These are phyloP conservation scores for Nicotiana otophora DNA, from an alignment of 257 asterid species.

Conservation along the genomic window DNA sequence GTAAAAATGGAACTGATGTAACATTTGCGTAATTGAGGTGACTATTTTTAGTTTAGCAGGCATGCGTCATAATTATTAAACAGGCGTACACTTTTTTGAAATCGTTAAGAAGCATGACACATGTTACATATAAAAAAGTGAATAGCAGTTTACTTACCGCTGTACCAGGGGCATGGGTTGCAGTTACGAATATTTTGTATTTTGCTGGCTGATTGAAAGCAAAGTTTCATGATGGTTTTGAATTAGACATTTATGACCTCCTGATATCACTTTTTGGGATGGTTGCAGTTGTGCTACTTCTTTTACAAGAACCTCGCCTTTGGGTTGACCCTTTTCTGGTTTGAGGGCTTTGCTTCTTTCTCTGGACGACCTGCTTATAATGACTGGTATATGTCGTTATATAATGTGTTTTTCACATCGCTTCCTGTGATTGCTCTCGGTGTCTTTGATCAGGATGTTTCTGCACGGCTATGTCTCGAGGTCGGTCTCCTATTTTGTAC, in stretches of 20 bases:
- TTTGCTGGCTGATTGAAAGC: background rate
- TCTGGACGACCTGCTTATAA: constrained; percentile 93
- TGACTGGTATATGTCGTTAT: constrained; percentile 90
- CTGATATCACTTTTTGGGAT: background rate
- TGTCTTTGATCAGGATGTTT: constrained; percentile 88
- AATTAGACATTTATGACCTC: background rate
- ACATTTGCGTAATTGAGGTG: constrained; percentile 3
- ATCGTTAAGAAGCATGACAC: background rate
- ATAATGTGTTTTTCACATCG: constrained; percentile 91
- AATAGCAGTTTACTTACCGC: background rate
- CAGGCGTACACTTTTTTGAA: background rate
- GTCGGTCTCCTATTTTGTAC: constrained; percentile 25
- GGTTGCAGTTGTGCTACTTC: constrained; percentile 88
- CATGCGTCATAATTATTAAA: background rate
- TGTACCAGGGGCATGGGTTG: too few species aligned
- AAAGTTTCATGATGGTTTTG: background rate
- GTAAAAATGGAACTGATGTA: background rate
- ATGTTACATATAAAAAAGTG: background rate
- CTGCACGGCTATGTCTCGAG: constrained; percentile 77
- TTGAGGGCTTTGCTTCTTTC: constrained; percentile 85
- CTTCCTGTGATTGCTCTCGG: constrained; percentile 96
- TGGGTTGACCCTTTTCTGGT: constrained; percentile 96
- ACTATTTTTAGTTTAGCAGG: background rate
- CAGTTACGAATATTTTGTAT: too few species aligned
- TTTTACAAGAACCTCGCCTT: constrained; percentile 91